Base-by-base conservation (phyloP, 306 rosid species). In the Trifolium pratense region DNA sequence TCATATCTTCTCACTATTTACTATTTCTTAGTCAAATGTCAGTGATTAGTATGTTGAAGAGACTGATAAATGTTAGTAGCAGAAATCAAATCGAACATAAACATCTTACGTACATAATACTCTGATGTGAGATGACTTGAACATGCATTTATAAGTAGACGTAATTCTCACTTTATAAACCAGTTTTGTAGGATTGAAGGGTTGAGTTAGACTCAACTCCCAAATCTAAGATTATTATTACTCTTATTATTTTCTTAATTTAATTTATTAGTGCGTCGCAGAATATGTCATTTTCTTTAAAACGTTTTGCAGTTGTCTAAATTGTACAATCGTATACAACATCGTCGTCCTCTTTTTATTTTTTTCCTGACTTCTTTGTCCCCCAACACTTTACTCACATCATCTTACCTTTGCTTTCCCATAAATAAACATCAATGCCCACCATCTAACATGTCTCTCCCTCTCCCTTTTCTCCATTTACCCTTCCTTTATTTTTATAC, bases 341-440 rank as follows among this genome's bases (percentile, higher is more conserved):
- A 68, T 9, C 1, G 11, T 53, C 2, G 59, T 70, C 59, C 78
- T 61, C 29, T 25, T 3, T 2, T 26, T 29, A 68, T 75, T 16
- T 70, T 79, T 43, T 32, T n/a, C 48, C 86, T 56, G 76, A 79
- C 78, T 80, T 75, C 78, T 80, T 68, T 76, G 85, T 66, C 85
- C 31, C 79, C 75, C 53, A 56, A 37, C 84, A 32, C 80, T 64
- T 79, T 76, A 73, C 83, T 68, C 78, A 55, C 76, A 64, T 77
- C 74, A 59, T 77, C 86, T 67, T 42, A 76, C 80, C 82, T 85
- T 78, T 66, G 84, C 82, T 85, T 88, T 83, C 73, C 84, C 89
- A 85, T 83, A 78, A 85, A 83, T 85, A 83, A 80, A 74, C 89
- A 81, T 81, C 85, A 68, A 68, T 77, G 60, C 85, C 80, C 86